A percentile compares a stretch with the other conserved stretches of the same genome.
Evolutionary conservation across 1,139 yeast species (phyloP).

Genomic region (Debaryomyces robertsiae): DNA sequence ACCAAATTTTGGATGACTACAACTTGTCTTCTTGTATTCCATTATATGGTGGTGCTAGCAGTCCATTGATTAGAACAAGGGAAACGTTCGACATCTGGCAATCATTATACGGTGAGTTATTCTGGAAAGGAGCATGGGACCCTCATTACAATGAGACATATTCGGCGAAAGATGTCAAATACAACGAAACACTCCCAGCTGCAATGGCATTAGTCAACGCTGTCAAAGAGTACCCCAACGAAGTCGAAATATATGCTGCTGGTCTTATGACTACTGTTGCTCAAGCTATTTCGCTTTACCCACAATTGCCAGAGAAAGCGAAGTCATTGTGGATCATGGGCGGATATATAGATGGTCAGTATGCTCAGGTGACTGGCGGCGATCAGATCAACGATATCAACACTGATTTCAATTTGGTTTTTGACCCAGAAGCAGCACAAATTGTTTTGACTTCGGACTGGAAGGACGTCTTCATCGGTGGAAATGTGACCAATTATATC

Average conservation of each 20-base stretch:
- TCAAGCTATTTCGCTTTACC: slow-evolving; percentile 41
- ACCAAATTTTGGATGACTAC: slow-evolving; percentile 27
- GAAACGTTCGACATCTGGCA: slow-evolving; percentile 42
- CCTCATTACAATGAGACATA: slow-evolving; percentile 31
- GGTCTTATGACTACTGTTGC: slow-evolving; percentile 48
- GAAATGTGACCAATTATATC: slow-evolving; percentile 41
- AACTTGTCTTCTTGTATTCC: slow-evolving; percentile 41
- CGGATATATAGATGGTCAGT: slow-evolving; percentile 42
- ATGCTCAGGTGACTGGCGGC: slow-evolving; percentile 35
- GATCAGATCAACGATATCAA: slow-evolving; percentile 32
- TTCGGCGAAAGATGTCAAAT: slow-evolving; percentile 31
- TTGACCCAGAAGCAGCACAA: slow-evolving; percentile 49
- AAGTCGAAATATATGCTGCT: slow-evolving; percentile 39
- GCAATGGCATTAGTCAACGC: slow-evolving; percentile 42
- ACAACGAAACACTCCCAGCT: slow-evolving; percentile 30
- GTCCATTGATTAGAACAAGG: slow-evolving; percentile 38
- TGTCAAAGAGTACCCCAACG: slow-evolving; percentile 33
- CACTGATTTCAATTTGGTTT: slow-evolving; percentile 44
- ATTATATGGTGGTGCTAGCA: slow-evolving; percentile 38
- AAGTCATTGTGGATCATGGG: slow-evolving; percentile 46
- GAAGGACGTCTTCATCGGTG: slow-evolving; percentile 39
- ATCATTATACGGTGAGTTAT: slow-evolving; percentile 36
- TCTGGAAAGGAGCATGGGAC: slow-evolving; percentile 46
- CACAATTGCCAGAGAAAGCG: slow-evolving; percentile 37
- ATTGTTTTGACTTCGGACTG: slow-evolving; percentile 41